phyloP scores from a whole-genome alignment of 2,329 filamentous ascomycete species.

The Talaromyces sp. region DNA sequence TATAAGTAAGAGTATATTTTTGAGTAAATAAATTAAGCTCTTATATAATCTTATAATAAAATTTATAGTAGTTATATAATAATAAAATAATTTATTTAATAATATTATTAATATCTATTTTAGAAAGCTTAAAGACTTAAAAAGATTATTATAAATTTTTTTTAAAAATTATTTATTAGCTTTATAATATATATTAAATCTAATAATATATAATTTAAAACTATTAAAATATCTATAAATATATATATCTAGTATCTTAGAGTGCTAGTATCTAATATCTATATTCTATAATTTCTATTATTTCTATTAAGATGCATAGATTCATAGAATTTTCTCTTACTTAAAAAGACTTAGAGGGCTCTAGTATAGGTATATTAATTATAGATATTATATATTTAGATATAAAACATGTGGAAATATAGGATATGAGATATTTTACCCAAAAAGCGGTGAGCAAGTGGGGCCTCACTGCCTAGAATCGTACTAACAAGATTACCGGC shows the following conservation, averaged over 20 bases:
- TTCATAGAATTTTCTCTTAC: no score
- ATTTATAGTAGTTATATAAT: constrained; percentile 15
- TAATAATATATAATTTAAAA: constrained; percentile 8
- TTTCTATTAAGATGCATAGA: constrained; percentile 26
- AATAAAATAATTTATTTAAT: constrained; percentile 21
- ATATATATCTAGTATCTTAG: constrained; percentile 18
- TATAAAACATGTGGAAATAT: no score
- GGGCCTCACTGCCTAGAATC: no score
- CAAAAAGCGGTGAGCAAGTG: no score
- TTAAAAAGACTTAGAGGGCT: no score
- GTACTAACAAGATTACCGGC: no score
- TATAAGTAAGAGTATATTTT: constrained; percentile 9
- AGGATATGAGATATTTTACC: no score
- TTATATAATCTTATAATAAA: constrained; percentile 20
- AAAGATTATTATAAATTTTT: constrained; percentile 14
- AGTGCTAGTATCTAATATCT: constrained; percentile 20
- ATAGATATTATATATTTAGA: no score
- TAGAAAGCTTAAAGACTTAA: constrained; percentile 20
- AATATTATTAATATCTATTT: constrained; percentile 20
- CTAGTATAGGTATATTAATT: no score
- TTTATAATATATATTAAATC: constrained; percentile 21
- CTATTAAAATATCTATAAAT: background rate
- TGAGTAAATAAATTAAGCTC: constrained; percentile 18
- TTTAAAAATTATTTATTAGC: constrained; percentile 14
- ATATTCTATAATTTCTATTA: no score